Conservation (phyloP, 768 basidiomycete genomes). For the Pluteus cervinus region DNA sequence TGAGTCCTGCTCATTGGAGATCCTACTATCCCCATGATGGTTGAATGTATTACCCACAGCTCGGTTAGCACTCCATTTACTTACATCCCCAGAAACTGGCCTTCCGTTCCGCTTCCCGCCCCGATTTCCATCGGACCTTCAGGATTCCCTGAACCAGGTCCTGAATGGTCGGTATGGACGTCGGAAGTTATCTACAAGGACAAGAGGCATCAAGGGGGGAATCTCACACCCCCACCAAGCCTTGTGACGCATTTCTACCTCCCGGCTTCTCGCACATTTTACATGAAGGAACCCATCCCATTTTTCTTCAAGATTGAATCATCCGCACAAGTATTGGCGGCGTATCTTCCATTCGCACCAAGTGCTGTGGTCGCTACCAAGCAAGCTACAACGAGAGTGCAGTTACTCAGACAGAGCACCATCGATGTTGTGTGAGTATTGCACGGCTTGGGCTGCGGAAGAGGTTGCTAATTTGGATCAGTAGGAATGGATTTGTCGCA, state of each 20-base stretch:
- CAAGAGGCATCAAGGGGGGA: conserved; percentile 29
- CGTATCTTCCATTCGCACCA: conserved; percentile 57
- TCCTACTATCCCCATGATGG: conserved; percentile 4
- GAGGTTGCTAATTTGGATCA: too few relatives aligned
- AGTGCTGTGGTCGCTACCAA: conserved; percentile 23
- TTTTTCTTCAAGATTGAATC: conserved; percentile 62
- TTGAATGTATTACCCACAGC: conserved; percentile 22
- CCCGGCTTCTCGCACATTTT: conserved; percentile 56
- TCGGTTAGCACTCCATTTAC: conserved; percentile 54
- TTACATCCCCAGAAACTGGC: conserved; percentile 63
- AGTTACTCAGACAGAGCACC: conserved; percentile 59
- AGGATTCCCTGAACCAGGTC: conserved; percentile 34
- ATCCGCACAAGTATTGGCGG: conserved; percentile 46
- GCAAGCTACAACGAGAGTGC: conserved; percentile 43
- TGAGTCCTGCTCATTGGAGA: conserved; percentile 23
- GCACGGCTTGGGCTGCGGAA: too few relatives aligned
- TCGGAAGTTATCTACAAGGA: conserved; percentile 34
- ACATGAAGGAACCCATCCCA: conserved; percentile 52
- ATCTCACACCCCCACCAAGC: too few relatives aligned
- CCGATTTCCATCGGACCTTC: conserved; percentile 27
- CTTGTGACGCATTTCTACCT: conserved; percentile 41
- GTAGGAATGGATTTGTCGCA: conserved; percentile 39
- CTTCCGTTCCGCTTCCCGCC: conserved; percentile 43
- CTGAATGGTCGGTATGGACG: conserved; percentile 47
- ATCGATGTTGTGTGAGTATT: conserved; percentile 53